Base-by-base conservation (phyloP, 192 early-diverging fungal species). In the Backusella circina region DNA sequence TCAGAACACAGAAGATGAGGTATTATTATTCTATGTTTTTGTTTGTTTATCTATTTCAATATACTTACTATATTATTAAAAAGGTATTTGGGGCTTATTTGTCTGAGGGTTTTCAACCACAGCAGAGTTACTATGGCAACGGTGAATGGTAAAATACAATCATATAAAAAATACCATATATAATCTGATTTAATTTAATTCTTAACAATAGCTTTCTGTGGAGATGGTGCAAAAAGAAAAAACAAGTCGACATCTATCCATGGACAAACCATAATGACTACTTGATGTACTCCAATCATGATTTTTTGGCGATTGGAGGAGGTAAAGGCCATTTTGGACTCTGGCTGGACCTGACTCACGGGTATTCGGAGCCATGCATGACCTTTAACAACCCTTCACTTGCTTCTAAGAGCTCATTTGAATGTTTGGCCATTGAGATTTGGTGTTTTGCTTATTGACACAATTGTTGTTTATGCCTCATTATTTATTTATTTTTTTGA, bases 261-360 rank as follows among this genome's bases (percentile, higher is more conserved):
- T 93, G 91, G 81, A 88, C 91, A n/a, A 91, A 89, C 39, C 84
- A 81, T 32, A 95, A 95, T 77, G 89, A 93, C 66, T 95, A 93
- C 74, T 85, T 92, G 75, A 86, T 95, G 28, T 79, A 90, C 21
- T 88, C 88, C 18, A 91, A 94, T 71, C 85, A 85, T 5, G 88
- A 89, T 18, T 93, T 91, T 78, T 83, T 95, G 7, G 92, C 92
- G 6, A 72, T 95, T 26, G 94, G 94, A 38, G 93, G 94, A 41
- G 94, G 89, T 73, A 84, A 77, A 36, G 93, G 93, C 35, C 88
- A 88, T 72, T 89, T 91, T 82, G 93, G 93, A 0, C 81, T 95
- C 21, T 95, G 89, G 90, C 78, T 95, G 37, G 88, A 95, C 65
- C 85, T 95, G 32, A 82, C 88, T 35, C 85, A 85, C 33, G 93